A percentile compares a stretch with the other conserved stretches of the same genome.
Conservation (phyloP, 2,329 filamentous ascomycete species). For the Orbilia ellipsospora region DNA sequence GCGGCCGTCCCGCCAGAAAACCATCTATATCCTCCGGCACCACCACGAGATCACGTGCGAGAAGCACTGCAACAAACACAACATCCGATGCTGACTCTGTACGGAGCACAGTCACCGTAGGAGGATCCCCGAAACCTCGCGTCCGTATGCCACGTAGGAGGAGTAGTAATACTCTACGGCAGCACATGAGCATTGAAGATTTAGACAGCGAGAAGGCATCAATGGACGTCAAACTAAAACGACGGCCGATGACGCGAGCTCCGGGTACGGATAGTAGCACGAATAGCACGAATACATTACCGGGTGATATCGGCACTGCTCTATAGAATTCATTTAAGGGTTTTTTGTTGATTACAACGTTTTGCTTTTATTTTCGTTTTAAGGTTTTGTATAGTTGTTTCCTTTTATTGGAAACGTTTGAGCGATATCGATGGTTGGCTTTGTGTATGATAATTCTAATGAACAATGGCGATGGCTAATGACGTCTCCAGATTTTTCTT, state of each 20-base stretch:
- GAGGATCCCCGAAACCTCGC: constrained; percentile 14
- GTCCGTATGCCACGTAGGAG: constrained; percentile 25
- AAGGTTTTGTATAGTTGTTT: not conserved
- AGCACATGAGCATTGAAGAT: constrained; percentile 35
- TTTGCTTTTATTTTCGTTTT: constrained; percentile 4
- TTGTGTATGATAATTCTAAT: constrained; percentile 54
- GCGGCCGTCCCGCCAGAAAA: constrained; percentile 40
- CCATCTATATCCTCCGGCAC: constrained; percentile 44
- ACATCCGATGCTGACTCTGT: constrained; percentile 18
- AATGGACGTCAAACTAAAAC: constrained; percentile 52
- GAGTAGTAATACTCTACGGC: constrained; percentile 36
- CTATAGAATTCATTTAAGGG: constrained; percentile 2
- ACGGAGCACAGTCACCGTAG: constrained; percentile 2
- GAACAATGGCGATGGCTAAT: constrained; percentile 41
- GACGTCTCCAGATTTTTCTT: constrained; percentile 22
- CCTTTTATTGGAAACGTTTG: not conserved
- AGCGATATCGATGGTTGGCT: not conserved
- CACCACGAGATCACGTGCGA: constrained; percentile 33
- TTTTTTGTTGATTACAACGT: constrained; percentile 3
- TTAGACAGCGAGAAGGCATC: constrained; percentile 49
- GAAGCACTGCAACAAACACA: constrained; percentile 26
- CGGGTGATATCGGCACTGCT: constrained; percentile 21
- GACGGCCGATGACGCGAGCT: constrained; percentile 28
- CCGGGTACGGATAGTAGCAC: constrained; percentile 36
- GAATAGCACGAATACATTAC: constrained; percentile 25